phyloP scores from a whole-genome alignment of 148 eudicot genomes.

The Agrostemma githago region DNA sequence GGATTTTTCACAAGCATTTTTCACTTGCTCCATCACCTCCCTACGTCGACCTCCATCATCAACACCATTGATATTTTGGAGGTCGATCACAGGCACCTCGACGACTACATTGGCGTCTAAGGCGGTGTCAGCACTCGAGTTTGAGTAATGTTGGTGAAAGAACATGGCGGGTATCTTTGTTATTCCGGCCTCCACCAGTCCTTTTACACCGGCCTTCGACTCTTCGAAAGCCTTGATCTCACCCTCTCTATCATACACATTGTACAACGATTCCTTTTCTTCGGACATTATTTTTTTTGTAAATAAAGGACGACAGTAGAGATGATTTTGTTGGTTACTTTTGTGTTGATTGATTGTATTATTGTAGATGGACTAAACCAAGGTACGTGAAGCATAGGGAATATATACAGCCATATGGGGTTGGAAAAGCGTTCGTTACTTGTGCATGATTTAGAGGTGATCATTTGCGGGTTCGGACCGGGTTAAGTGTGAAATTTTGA shows the following conservation, averaged over 20 bases:
- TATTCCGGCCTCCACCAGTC: slow-evolving; percentile 9
- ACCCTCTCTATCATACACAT: background rate
- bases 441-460: too few species aligned
- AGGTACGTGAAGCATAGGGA: background rate
- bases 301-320: too few species aligned
- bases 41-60: background rate
- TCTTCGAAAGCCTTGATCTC: slow-evolving; percentile 14
- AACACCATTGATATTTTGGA: background rate
- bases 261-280: background rate
- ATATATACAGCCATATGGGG: background rate
- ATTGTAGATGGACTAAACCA: too few species aligned
- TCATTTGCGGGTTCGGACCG: too few species aligned
- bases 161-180: slow-evolving; percentile 8
- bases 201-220: slow-evolving; percentile 18
- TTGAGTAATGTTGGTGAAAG: background rate
- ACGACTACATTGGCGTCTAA: background rate
- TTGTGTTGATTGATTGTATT: too few species aligned
- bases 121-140: background rate
- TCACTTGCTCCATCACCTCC: slow-evolving; percentile 11
- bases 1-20: slow-evolving; percentile 5
- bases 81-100: slow-evolving; percentile 10
- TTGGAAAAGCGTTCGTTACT: background rate
- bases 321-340: too few species aligned
- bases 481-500: too few species aligned
- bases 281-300: background rate